Conservation (phyloP, 441 rosid genomes). For the Populus hybrid region DNA sequence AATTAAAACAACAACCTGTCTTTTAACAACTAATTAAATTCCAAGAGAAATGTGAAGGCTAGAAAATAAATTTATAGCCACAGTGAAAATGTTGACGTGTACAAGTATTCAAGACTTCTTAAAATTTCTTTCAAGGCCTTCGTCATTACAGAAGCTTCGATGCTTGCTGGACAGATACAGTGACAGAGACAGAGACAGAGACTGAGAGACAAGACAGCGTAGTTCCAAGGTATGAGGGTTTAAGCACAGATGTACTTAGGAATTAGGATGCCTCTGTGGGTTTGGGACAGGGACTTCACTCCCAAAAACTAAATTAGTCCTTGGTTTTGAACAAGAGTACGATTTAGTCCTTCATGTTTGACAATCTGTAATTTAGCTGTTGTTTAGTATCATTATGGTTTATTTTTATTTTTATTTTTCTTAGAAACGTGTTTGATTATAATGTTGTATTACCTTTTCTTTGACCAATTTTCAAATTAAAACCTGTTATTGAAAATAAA, state of each 20-base stretch:
- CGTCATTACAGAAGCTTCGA: neutral
- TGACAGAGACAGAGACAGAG: too few species aligned
- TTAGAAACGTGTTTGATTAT: too few species aligned
- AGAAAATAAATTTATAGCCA: too few species aligned
- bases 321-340: neutral
- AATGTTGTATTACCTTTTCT: too few species aligned
- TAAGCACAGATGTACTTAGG: too few species aligned
- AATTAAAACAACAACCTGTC: neutral
- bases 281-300: neutral
- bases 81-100: neutral
- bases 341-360: too few species aligned
- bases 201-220: neutral
- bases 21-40: neutral
- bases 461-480: too few species aligned
- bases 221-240: neutral
- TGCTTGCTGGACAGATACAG: neutral
- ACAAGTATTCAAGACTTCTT: neutral
- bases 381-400: neutral
- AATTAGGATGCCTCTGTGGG: neutral
- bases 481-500: too few species aligned
- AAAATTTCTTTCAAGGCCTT: neutral
- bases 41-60: neutral
- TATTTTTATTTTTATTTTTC: too few species aligned
- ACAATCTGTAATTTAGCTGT: too few species aligned
- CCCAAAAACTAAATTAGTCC: neutral